Evolutionary conservation across 2,329 filamentous ascomycete species (phyloP).

Genomic region (Ophiocordyceps australis): DNA sequence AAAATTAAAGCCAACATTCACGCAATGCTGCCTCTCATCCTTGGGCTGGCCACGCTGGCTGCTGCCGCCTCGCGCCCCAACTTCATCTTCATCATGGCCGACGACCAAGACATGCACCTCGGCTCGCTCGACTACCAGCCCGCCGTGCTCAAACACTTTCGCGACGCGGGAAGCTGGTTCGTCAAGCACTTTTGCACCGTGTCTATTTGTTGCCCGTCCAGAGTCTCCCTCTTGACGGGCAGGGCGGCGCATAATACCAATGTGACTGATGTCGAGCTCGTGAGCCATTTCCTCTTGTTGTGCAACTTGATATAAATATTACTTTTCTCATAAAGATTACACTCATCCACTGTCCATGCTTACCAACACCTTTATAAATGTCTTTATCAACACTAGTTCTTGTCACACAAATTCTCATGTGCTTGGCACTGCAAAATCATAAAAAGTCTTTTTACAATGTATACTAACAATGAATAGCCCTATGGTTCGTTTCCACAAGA

Average conservation of each 20-base stretch:
- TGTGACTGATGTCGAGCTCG: slow-evolving; percentile 37
- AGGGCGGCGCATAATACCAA: slow-evolving; percentile 54
- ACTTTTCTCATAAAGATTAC: no score
- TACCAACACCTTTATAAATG: no score
- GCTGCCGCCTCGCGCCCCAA: slow-evolving; percentile 16
- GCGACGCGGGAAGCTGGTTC: slow-evolving; percentile 39
- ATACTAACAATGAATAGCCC: slow-evolving; percentile 9
- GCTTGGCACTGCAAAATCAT: no score
- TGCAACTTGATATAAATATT: no score
- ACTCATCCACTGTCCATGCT: no score
- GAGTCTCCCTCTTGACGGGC: slow-evolving; percentile 47
- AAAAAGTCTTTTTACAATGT: no score
- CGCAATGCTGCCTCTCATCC: no score
- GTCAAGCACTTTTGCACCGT: slow-evolving; percentile 48
- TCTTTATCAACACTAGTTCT: no score
- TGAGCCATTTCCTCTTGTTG: no score
- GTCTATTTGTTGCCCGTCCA: slow-evolving; percentile 47
- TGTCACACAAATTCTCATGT: no score
- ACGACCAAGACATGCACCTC: slow-evolving; percentile 48
- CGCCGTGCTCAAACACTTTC: slow-evolving; percentile 33
- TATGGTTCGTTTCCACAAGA: slow-evolving; percentile 19
- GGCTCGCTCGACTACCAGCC: slow-evolving; percentile 44
- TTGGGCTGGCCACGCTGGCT: slow-evolving; percentile 1
- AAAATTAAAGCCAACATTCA: no score
- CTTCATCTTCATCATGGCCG: slow-evolving; percentile 48